Evolutionary conservation across 345 rosid species (phyloP).

Genomic region (Gossypium herbaceum): DNA sequence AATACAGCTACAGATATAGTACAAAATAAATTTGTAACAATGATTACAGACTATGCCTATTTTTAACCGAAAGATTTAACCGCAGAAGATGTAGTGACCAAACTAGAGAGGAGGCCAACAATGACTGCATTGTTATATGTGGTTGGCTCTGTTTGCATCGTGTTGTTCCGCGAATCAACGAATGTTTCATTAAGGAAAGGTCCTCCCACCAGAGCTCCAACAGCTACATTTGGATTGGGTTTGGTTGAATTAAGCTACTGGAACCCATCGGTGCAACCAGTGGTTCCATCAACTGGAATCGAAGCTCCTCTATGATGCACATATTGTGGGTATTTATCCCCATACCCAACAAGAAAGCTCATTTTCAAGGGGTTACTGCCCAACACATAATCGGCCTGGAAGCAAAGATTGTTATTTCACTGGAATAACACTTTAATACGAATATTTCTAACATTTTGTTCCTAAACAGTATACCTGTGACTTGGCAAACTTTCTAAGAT

Average conservation of each 20-base stretch:
- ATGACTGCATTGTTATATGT: constrained; percentile 82
- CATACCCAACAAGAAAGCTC: constrained; percentile 93
- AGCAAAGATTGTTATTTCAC: background rate
- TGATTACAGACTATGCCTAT: constrained; percentile 13
- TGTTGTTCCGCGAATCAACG: constrained; percentile 61
- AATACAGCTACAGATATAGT: constrained; percentile 16
- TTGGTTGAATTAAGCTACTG: constrained; percentile 55
- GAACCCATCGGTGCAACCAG: constrained; percentile 73
- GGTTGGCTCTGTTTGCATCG: constrained; percentile 83
- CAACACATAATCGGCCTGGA: constrained; percentile 88
- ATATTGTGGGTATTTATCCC: constrained; percentile 71
- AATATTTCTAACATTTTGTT: background rate
- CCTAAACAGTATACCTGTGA: constrained; percentile 55
- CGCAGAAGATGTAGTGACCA: constrained; percentile 80
- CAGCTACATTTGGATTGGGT: constrained; percentile 79
- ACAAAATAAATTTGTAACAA: constrained; percentile 13
- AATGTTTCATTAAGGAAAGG: constrained; percentile 81
- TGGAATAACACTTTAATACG: background rate
- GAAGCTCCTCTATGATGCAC: constrained; percentile 99
- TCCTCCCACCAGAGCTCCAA: constrained; percentile 87
- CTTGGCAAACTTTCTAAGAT: constrained; percentile 77
- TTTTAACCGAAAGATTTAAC: constrained; percentile 50
- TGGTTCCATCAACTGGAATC: constrained; percentile 63
- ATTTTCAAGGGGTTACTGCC: constrained; percentile 75
- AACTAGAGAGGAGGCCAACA: constrained; percentile 84